Conservation (phyloP, 768 basidiomycete species). For the Trametopsis cervina region DNA sequence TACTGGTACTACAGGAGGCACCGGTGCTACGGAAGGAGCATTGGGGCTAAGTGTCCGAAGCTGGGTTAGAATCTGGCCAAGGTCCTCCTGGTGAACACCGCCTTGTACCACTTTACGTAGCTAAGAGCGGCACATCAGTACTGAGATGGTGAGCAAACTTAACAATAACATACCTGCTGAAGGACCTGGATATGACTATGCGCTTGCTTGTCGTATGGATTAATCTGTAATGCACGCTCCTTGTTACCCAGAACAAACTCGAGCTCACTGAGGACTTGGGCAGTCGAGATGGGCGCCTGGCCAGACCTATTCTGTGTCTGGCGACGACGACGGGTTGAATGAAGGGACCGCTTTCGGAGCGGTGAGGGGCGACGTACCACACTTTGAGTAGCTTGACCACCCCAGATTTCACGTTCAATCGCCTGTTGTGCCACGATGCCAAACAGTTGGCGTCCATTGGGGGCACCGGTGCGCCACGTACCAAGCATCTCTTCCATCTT, state of each 20-base stretch:
- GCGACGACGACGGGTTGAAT: conserved; percentile 5
- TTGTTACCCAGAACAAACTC: conserved; percentile 80
- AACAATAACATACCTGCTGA: conserved; percentile 57
- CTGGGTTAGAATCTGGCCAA: conserved; percentile 69
- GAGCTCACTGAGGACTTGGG: conserved; percentile 77
- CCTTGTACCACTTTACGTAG: conserved; percentile 67
- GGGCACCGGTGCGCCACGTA: conserved; percentile 89
- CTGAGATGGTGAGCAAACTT: not conserved
- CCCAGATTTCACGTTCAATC: conserved; percentile 84
- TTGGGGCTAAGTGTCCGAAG: conserved; percentile 55
- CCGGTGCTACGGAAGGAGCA: conserved; percentile 22
- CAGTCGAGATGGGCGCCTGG: conserved; percentile 52
- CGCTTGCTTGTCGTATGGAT: conserved; percentile 64
- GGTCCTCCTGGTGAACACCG: conserved; percentile 74
- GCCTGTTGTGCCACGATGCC: conserved; percentile 70
- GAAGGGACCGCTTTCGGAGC: not conserved
- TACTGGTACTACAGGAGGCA: conserved; percentile 2
- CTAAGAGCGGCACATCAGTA: conserved; percentile 28
- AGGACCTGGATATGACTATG: conserved; percentile 73
- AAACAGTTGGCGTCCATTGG: conserved; percentile 78
- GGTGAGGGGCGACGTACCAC: conserved; percentile 16
- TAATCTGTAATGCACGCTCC: conserved; percentile 62
- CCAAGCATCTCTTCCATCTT: conserved; percentile 99
- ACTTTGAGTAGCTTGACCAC: conserved; percentile 37
- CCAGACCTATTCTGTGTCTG: conserved; percentile 25